These are phyloP conservation scores for Candida glaebosa DNA, from an alignment of 805 yeast species.

Conservation along the genomic window DNA sequence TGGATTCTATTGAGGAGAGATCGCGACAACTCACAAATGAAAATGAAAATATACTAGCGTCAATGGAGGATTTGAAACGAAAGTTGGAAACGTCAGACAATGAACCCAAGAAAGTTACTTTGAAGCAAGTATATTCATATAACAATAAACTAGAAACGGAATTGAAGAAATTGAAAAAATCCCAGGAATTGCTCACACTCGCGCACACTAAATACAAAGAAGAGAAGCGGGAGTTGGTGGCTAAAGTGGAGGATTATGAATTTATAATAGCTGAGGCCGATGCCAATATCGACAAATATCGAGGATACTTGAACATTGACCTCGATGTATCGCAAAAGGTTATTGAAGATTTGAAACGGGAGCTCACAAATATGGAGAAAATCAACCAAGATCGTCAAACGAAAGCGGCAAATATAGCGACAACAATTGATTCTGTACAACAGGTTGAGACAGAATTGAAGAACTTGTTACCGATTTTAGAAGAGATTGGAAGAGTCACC, in stretches of 20 bases:
- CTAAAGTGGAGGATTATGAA: constrained; percentile 58
- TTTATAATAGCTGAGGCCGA: constrained; percentile 54
- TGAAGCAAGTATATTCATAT: constrained; percentile 40
- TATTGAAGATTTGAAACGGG: constrained; percentile 48
- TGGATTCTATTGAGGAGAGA: constrained; percentile 30
- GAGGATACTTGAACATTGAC: constrained; percentile 58
- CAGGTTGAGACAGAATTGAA: constrained; percentile 36
- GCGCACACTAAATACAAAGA: constrained; percentile 65
- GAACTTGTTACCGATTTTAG: constrained; percentile 46
- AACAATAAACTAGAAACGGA: constrained; percentile 60
- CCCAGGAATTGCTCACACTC: constrained; percentile 57
- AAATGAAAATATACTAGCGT: constrained; percentile 34
- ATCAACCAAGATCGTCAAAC: constrained; percentile 29
- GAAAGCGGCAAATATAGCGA: constrained; percentile 47
- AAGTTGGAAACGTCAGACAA: constrained; percentile 27
- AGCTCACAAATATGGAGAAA: constrained; percentile 36
- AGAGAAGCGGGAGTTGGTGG: constrained; percentile 56
- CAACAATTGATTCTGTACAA: constrained; percentile 57
- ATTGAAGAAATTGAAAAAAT: constrained; percentile 53
- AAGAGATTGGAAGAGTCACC: constrained; percentile 47
- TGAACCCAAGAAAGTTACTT: constrained; percentile 25
- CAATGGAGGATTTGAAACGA: constrained; percentile 28
- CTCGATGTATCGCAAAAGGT: constrained; percentile 51
- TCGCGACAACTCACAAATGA: constrained; percentile 38
- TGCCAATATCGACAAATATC: constrained; percentile 56